Evolutionary conservation across 495 filamentous ascomycete species (phyloP).

Genomic region (Tuber umbilicatum): DNA sequence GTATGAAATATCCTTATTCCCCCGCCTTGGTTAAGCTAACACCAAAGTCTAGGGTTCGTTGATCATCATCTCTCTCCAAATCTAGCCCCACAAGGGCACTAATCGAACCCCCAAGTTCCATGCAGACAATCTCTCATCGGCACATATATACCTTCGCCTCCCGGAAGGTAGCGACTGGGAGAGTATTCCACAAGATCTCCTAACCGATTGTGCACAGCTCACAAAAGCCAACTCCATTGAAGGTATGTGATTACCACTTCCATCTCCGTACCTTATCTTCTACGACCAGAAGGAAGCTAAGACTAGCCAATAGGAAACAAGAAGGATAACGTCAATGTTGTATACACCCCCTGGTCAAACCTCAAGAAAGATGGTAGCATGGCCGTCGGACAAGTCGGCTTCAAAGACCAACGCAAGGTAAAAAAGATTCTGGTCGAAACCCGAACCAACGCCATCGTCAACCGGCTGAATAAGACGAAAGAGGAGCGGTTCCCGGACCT

Average conservation of each 20-base stretch:
- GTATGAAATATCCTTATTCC: constrained; percentile 31
- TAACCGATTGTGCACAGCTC: constrained; percentile 84
- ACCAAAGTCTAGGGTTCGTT: constrained; percentile 15
- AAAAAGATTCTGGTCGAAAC: constrained; percentile 67
- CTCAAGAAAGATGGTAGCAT: constrained; percentile 93
- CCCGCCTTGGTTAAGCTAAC: constrained; percentile 12
- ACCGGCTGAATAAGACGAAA: constrained; percentile 93
- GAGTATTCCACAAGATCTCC: constrained; percentile 61
- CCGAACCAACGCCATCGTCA: constrained; percentile 82
- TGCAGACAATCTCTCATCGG: constrained; percentile 92
- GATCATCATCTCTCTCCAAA: background rate
- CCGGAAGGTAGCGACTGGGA: constrained; percentile 81
- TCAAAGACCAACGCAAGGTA: constrained; percentile 82
- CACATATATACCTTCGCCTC: constrained; percentile 88
- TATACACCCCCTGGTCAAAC: constrained; percentile 98
- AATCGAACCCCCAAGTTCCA: constrained; percentile 60
- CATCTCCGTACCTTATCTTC: background rate
- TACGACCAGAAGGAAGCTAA: background rate
- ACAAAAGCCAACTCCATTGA: constrained; percentile 99
- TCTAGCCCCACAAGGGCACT: background rate
- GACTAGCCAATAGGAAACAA: constrained; percentile 68
- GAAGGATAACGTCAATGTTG: constrained; percentile 92
- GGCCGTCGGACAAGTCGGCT: constrained; percentile 90
- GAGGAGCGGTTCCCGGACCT: constrained; percentile 80
- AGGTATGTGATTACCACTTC: constrained; percentile 48